A percentile compares a stretch with the other conserved stretches of the same genome.
Evolutionary conservation across 1,284 basidiomycete species (phyloP).

Genomic region (Xerocomus minutiporus): DNA sequence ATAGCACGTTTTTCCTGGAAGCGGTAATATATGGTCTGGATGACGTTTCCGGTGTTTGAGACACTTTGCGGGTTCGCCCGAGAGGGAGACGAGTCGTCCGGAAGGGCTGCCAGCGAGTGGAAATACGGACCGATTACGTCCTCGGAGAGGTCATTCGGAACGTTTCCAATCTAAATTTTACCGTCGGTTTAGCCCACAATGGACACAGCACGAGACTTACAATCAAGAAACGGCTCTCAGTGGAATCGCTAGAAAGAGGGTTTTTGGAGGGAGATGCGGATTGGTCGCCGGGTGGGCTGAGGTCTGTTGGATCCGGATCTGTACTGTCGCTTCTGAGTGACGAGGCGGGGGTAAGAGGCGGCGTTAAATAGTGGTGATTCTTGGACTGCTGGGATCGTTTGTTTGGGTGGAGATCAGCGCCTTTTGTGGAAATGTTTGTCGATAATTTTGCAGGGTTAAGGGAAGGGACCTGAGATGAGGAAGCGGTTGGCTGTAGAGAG

Average conservation of each 20-base stretch:
- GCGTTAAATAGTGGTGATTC: conserved; percentile 44
- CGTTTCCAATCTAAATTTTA: conserved; percentile 30
- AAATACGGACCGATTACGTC: conserved; percentile 33
- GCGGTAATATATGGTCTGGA: conserved; percentile 53
- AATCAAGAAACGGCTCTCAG: conserved; percentile 43
- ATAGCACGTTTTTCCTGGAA: conserved; percentile 47
- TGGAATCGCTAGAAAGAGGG: conserved; percentile 9
- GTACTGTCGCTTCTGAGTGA: conserved; percentile 40
- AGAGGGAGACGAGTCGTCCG: conserved; percentile 11
- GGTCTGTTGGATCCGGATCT: conserved; percentile 30
- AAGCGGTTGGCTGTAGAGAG: conserved; percentile 23
- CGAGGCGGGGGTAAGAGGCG: conserved; percentile 55
- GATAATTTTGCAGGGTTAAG: conserved; percentile 11
- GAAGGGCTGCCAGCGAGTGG: conserved; percentile 20
- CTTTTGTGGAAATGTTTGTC: conserved; percentile 14
- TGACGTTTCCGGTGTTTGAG: conserved; percentile 18
- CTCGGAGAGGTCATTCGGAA: conserved; percentile 34
- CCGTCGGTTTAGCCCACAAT: conserved; percentile 13
- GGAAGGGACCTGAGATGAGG: conserved; percentile 17
- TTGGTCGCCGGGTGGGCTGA: conserved; percentile 6
- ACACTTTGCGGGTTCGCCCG: conserved; percentile 9
- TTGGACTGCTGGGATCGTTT: conserved; percentile 28
- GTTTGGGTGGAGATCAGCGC: conserved; percentile 15
- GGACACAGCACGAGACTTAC: conserved; percentile 26
- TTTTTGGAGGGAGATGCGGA: conserved; percentile 6